These are phyloP conservation scores for Ilyonectria mors-panacis DNA, from an alignment of 2,329 filamentous ascomycete species.

Conservation along the genomic window DNA sequence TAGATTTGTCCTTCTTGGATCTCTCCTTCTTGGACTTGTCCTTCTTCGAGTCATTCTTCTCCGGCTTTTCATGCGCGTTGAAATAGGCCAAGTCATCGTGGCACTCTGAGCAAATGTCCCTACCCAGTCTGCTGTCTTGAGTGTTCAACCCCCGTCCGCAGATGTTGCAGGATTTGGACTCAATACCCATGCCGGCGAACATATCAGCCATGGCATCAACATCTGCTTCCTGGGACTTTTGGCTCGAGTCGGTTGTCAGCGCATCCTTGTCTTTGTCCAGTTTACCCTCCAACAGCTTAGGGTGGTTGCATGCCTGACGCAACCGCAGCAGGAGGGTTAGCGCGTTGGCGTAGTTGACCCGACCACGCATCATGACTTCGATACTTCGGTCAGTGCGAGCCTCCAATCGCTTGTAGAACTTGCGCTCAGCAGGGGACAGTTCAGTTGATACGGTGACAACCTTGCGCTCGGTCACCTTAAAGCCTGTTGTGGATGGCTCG, in stretches of 20 bases:
- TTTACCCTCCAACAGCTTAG: constrained; percentile 87
- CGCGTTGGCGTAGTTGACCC: constrained; percentile 92
- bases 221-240: constrained; percentile 72
- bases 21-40: constrained; percentile 36
- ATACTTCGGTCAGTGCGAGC: constrained; percentile 88
- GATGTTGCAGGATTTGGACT: constrained; percentile 84
- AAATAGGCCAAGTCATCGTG: constrained; percentile 80
- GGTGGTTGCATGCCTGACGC: constrained; percentile 95
- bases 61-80: constrained; percentile 59
- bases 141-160: constrained; percentile 79
- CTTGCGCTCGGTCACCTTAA: constrained; percentile 93
- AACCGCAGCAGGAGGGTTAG: constrained; percentile 92
- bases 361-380: constrained; percentile 87
- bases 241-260: constrained; percentile 73
- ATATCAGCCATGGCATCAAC: constrained; percentile 89
- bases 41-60: constrained; percentile 51
- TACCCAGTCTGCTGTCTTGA: constrained; percentile 58
- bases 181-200: constrained; percentile 86
- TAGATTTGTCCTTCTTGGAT: constrained; percentile 32
- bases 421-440: constrained; percentile 84
- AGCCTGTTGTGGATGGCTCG: constrained; percentile 72
- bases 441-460: constrained; percentile 84
- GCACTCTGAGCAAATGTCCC: constrained; percentile 79
- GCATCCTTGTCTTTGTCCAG: constrained; percentile 91
- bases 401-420: constrained; percentile 89